Percentiles rank a stretch among this genome's conserved stretches.
Conservation (phyloP, 805 yeast genomes). For the Pichia thaimueangensis region DNA sequence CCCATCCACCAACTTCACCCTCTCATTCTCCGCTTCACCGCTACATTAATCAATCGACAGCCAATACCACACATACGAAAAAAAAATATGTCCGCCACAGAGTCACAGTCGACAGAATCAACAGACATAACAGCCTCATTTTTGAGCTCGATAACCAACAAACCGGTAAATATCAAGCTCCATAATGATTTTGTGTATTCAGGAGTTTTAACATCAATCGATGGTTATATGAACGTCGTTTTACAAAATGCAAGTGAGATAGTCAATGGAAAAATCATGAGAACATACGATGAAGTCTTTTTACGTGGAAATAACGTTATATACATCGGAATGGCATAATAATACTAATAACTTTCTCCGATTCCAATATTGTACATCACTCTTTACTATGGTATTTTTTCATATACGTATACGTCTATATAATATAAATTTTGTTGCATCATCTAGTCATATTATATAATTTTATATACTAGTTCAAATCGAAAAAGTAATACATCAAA, state of each 20-base stretch:
- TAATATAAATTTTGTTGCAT: no score
- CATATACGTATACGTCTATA: no score
- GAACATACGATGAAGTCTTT: conserved; percentile 67
- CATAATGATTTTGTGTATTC: conserved; percentile 82
- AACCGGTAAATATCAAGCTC: conserved; percentile 73
- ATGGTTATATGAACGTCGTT: conserved; percentile 95
- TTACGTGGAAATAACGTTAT: conserved; percentile 81
- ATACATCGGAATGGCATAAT: conserved; percentile 29
- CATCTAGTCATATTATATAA: no score
- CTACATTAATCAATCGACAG: no score
- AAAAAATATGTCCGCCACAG: neutral
- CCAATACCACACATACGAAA: neutral
- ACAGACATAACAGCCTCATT: conserved; percentile 35
- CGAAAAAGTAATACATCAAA: no score
- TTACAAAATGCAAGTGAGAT: conserved; percentile 70
- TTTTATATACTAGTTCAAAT: no score
- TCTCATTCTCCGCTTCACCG: no score
- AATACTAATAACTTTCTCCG: no score
- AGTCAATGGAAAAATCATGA: conserved; percentile 43
- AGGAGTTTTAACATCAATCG: conserved; percentile 68
- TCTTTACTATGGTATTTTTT: no score
- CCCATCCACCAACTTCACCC: no score
- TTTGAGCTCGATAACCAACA: conserved; percentile 71
- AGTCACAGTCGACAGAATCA: neutral
- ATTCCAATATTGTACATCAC: no score